Percentiles rank a stretch among this genome's conserved stretches.
These are phyloP conservation scores for Halenospora varia DNA, from an alignment of 495 filamentous ascomycete genomes.

Conservation along the genomic window DNA sequence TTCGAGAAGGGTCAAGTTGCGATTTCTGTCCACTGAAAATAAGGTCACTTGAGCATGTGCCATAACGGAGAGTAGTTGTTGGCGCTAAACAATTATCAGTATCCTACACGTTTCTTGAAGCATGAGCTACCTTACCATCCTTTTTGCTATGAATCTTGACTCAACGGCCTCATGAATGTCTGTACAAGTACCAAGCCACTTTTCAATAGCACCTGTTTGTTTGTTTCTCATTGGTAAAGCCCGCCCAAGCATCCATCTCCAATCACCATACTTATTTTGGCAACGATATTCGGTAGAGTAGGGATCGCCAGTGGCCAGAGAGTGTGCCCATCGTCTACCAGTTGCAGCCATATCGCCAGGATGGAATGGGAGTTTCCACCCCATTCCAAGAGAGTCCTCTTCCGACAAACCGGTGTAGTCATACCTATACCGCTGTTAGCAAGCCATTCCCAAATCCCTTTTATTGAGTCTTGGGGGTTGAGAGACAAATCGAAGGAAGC, in stretches of 20 bases:
- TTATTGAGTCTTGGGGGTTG: no score
- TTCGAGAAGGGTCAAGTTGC: constrained; percentile 57
- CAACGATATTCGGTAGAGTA: constrained; percentile 67
- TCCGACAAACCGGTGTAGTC: constrained; percentile 61
- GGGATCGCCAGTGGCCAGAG: constrained; percentile 57
- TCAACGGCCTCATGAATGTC: constrained; percentile 64
- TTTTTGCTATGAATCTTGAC: constrained; percentile 52
- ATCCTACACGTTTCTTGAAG: not conserved
- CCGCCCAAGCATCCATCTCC: constrained; percentile 67
- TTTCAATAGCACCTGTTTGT: constrained; percentile 56
- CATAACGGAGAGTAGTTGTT: constrained; percentile 64
- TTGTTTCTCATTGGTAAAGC: constrained; percentile 59
- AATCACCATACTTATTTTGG: constrained; percentile 54
- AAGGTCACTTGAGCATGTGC: constrained; percentile 63
- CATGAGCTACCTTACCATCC: constrained; percentile 28
- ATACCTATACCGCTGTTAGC: no score
- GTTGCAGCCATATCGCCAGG: constrained; percentile 54
- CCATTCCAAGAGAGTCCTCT: constrained; percentile 41
- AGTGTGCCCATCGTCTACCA: constrained; percentile 48
- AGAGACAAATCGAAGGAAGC: no score
- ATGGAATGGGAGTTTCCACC: constrained; percentile 41
- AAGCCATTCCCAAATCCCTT: no score
- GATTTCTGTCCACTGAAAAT: constrained; percentile 57
- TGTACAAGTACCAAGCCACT: constrained; percentile 73
- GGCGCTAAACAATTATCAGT: constrained; percentile 26